Base-by-base conservation (phyloP, 352 stramenopile genomes). In the Globisporangium abappressorium region DNA sequence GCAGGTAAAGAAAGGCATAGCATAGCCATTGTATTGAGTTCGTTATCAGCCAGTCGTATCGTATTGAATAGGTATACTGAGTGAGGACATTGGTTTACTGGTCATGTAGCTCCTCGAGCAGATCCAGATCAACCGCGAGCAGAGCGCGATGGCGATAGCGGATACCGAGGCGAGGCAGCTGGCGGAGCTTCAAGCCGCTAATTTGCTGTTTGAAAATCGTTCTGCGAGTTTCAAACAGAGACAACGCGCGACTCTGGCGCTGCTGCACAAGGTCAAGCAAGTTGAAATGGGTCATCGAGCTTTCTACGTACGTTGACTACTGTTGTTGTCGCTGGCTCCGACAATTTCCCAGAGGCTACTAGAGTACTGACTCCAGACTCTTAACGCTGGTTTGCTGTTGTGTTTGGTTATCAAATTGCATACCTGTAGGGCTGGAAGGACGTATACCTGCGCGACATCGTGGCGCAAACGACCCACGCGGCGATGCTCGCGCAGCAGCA, bases 401-500 rank as follows among this genome's bases (percentile, higher is more conserved):
- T 66, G 28, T 9, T 54, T 59, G 54, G 12, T 38, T 41, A 8
- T 43, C 28, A 24, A 15, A 8, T 20, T 34, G 9, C 38, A 57
- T 5, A 43, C 28, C 24, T 58, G 1, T 47, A 85, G 75, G 69
- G 69, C 3, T 91, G 81, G 80, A 91, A 89, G 51, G 78, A 89
- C 9, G 58, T 75, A 6, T 82, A 84, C 46, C 58, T 90, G 53
- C 71, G 80, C 20, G 77, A 69, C 11, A 61, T 87, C 3, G 73
- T 89, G 0, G 79, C 73, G 1, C 74, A 91, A 57, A 83, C 80
- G n/a, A 90, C 81, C 22, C 83, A 91, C 59, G 78, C 79, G 1
- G 83, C 81, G 26, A 89, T 91, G 83, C 61, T 90, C 3, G 79
- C 69, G n/a, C 62, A 76, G 34, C 69, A 69, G 26, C 54, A 70